Base-by-base conservation (phyloP, 1,284 basidiomycete genomes). In the Cutaneotrichosporon daszewskae region DNA sequence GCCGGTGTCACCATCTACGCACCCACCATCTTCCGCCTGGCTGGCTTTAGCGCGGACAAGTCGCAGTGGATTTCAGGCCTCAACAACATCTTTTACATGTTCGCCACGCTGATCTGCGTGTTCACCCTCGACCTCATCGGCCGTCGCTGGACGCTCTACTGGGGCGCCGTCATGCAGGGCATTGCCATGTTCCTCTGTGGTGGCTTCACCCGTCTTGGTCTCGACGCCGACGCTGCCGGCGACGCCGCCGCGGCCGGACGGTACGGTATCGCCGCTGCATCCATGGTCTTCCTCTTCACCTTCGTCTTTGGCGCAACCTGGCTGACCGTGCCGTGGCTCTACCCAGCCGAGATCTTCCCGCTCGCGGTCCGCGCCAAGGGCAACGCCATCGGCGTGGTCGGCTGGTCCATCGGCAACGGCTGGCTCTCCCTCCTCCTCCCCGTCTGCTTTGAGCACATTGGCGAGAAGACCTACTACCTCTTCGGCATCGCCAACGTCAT, bases 181-280 rank as follows among this genome's bases (percentile, higher is more conserved):
- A 67, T 69, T 13, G 54, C 70, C 17, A 66, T 66, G 32, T 51
- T 73, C 12, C 71, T 72, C 51, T 50, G 68, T n/a, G 59, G 60
- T 9, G 58, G 54, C 2, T 55, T 58, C 25, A 45, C 60, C 3
- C 49, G 53, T 7, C 42, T 56, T 2, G 60, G 54, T 2, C 43
- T 52, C 33, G 35, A 55, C 20, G 52, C 50, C 7, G 40, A 43
- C 14, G 45, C 31, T 2, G 41, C 40, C 2, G 57, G 51, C 20
- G 37, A 54, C 40, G 23, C 38, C 9, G 42, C 32, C 17, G 41
- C 41, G 2, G 58, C 58, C 2, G 38, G 29, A 3, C 11, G 44
- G 1, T 58, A 54, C 37, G 58, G 58, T 17, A 54, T 54, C 37
- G 58, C 53, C 2, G 55, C 58, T 1, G 49, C 55, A 11, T 34